These are phyloP conservation scores for Athelia sp. DNA, from an alignment of 1,284 basidiomycete species.

Conservation along the genomic window DNA sequence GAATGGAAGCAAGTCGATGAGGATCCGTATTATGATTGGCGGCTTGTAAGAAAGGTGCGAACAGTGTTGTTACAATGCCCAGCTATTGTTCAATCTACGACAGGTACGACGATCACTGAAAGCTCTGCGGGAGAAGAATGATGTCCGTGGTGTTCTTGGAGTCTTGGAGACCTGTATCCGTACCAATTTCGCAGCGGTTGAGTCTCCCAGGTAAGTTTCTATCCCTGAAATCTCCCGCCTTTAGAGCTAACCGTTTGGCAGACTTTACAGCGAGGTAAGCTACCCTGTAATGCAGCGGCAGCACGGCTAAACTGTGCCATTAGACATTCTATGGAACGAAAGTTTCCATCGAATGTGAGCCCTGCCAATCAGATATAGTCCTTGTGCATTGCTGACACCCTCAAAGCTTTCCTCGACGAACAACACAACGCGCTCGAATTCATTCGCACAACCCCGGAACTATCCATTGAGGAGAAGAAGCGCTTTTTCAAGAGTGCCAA, in stretches of 20 bases:
- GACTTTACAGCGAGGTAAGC: constrained; percentile 84
- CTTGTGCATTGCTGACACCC: background rate
- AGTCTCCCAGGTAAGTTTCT: constrained; percentile 74
- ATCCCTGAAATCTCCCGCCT: constrained; percentile 4
- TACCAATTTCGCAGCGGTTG: constrained; percentile 93
- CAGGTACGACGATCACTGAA: constrained; percentile 66
- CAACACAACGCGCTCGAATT: constrained; percentile 71
- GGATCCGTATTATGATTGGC: constrained; percentile 88
- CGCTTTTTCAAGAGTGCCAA: constrained; percentile 89
- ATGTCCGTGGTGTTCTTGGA: constrained; percentile 82
- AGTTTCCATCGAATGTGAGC: constrained; percentile 74
- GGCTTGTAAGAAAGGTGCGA: constrained; percentile 68
- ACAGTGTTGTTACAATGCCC: background rate
- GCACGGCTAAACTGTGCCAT: too few species aligned
- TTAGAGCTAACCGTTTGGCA: constrained; percentile 17
- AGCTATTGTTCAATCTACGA: background rate
- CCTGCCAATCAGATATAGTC: background rate
- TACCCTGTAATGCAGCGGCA: too few species aligned
- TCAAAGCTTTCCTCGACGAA: constrained; percentile 74
- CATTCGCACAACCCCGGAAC: constrained; percentile 66
- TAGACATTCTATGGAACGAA: constrained; percentile 92
- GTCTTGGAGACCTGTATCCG: constrained; percentile 91
- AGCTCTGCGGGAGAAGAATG: constrained; percentile 62
- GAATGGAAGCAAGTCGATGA: constrained; percentile 87
- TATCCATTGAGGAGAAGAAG: constrained; percentile 86